Percentiles rank a stretch among this genome's conserved stretches.
Evolutionary conservation across 225 moss, liverwort and hornwort species (phyloP).

Genomic region (Antitrichia curtipendula): DNA sequence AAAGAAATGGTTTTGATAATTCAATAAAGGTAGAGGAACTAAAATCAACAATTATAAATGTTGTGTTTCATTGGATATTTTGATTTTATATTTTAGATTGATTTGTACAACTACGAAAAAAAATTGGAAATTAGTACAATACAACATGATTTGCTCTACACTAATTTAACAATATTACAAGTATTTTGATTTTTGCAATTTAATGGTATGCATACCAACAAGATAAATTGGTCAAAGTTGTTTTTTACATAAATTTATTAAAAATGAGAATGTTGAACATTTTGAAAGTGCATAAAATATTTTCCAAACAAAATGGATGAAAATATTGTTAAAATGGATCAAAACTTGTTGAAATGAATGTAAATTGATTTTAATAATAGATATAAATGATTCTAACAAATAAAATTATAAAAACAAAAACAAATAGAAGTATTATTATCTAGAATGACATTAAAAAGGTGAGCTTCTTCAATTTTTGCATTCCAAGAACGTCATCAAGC

Average conservation of each 20-base stretch:
- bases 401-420: background rate
- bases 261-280: background rate
- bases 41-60: too few species aligned
- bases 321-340: background rate
- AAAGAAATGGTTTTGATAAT: background rate
- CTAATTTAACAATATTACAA: background rate
- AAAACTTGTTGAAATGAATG: background rate
- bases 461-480: background rate
- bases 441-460: background rate
- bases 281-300: background rate
- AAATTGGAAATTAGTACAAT: too few species aligned
- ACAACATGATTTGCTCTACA: background rate
- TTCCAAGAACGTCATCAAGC: background rate
- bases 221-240: background rate
- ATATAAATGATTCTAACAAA: background rate
- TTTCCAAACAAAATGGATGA: background rate
- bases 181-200: background rate
- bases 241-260: background rate
- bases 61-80: background rate
- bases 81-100: background rate
- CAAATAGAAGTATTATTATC: too few species aligned
- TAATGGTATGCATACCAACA: fast-evolving
- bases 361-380: background rate
- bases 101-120: background rate
- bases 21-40: background rate